These are phyloP conservation scores for Mentha longifolia DNA, from an alignment of 257 asterid species.

Conservation along the genomic window DNA sequence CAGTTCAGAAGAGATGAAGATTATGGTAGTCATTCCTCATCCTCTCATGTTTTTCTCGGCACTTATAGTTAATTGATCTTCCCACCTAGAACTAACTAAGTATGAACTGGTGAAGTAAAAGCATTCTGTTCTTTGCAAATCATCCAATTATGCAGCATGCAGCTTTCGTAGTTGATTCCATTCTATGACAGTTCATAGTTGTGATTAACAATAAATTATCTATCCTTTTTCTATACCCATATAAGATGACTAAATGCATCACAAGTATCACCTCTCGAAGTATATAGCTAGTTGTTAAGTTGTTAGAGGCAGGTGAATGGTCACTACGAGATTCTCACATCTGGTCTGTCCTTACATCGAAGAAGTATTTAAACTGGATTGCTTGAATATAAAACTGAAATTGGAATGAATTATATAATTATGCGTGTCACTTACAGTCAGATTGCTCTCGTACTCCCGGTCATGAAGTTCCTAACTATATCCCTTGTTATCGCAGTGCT, in stretches of 20 bases:
- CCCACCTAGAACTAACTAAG: neutral
- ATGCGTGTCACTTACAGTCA: neutral
- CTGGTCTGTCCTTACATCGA: neutral
- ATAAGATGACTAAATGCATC: neutral
- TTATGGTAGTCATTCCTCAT: constrained; percentile 58
- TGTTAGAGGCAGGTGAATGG: constrained; percentile 3
- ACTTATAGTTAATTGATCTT: constrained; percentile 8
- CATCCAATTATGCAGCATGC: neutral
- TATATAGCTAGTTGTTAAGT: neutral
- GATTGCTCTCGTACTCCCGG: constrained; percentile 6
- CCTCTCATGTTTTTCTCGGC: constrained; percentile 20
- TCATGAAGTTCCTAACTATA: constrained; percentile 31
- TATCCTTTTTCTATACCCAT: neutral
- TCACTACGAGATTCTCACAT: constrained; percentile 4
- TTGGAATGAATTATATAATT: neutral
- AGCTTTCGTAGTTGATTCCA: neutral
- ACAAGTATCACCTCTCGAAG: neutral
- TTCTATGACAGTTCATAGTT: neutral
- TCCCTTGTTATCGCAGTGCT: constrained; percentile 57
- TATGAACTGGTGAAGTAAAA: constrained; percentile 10
- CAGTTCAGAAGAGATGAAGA: constrained; percentile 94
- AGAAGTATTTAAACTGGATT: neutral
- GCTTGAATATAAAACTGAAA: neutral
- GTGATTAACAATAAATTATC: neutral
- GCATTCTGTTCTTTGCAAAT: neutral